These are phyloP conservation scores for Huiozyma naganishii DNA, from an alignment of 805 yeast genomes.

Conservation along the genomic window DNA sequence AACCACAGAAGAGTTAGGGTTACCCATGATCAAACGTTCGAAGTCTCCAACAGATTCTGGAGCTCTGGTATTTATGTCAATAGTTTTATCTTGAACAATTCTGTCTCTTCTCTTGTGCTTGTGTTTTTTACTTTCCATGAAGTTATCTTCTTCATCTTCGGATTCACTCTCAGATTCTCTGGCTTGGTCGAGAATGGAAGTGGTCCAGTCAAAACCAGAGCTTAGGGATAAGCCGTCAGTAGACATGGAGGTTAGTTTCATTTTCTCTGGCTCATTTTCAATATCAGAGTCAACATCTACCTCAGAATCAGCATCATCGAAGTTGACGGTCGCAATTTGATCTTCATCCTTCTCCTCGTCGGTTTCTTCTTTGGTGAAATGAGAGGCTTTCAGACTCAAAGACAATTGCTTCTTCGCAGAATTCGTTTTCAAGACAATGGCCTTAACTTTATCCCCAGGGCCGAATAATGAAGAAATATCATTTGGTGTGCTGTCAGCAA, in stretches of 20 bases:
- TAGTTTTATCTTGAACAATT: slow-evolving; percentile 68
- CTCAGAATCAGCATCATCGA: slow-evolving; percentile 10
- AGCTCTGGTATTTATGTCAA: slow-evolving; percentile 67
- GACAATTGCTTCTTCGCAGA: slow-evolving; percentile 62
- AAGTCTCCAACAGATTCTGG: slow-evolving; percentile 90
- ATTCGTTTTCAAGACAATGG: slow-evolving; percentile 58
- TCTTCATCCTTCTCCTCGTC: slow-evolving; percentile 27
- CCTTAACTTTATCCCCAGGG: slow-evolving; percentile 86
- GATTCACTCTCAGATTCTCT: slow-evolving; percentile 46
- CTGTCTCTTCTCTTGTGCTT: slow-evolving; percentile 35
- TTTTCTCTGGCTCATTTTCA: slow-evolving; percentile 22
- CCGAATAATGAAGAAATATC: slow-evolving; percentile 60
- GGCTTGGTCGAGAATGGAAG: slow-evolving; percentile 74
- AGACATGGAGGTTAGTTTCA: slow-evolving; percentile 10
- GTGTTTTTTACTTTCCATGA: slow-evolving; percentile 32
- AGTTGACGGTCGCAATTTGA: slow-evolving; percentile 23
- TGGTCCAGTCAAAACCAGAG: slow-evolving; percentile 90
- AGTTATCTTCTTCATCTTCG: slow-evolving; percentile 41
- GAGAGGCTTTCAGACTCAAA: slow-evolving; percentile 91
- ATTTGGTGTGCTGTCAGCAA: slow-evolving; percentile 55
- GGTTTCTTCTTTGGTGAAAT: slow-evolving; percentile 38
- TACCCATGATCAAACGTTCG: slow-evolving; percentile 83
- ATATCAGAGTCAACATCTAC: slow-evolving; percentile 21
- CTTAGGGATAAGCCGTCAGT: slow-evolving; percentile 62
- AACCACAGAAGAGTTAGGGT: slow-evolving; percentile 82